These are phyloP conservation scores for Saturnispora sekii DNA, from an alignment of 805 yeast species.

Conservation along the genomic window DNA sequence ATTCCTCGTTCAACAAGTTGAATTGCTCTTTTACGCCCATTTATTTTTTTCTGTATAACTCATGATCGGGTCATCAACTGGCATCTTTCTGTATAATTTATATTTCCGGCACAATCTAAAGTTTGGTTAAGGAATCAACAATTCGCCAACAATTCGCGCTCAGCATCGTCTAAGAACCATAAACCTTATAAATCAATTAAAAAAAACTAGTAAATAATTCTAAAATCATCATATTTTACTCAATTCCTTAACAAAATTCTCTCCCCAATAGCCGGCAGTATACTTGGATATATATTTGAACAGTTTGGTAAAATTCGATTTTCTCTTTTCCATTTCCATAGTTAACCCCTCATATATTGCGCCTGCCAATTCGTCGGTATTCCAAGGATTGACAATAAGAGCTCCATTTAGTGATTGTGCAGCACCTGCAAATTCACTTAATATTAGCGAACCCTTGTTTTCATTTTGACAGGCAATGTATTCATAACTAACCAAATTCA, in stretches of 20 bases:
- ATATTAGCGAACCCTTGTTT: slow-evolving; percentile 74
- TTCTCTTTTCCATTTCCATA: slow-evolving; percentile 70
- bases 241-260: slow-evolving; percentile 84
- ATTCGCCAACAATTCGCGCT: neutral
- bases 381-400: slow-evolving; percentile 94
- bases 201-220: too few species aligned
- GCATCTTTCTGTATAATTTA: slow-evolving; percentile 14
- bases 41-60: slow-evolving; percentile 6
- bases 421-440: slow-evolving; percentile 98
- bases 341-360: slow-evolving; percentile 84
- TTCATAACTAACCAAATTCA: slow-evolving; percentile 94
- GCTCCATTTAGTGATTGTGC: slow-evolving; percentile 96
- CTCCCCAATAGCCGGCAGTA: slow-evolving; percentile 97
- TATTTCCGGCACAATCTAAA: neutral
- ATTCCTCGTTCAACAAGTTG: slow-evolving; percentile 9
- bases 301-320: slow-evolving; percentile 70
- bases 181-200: too few species aligned
- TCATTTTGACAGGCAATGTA: slow-evolving; percentile 88
- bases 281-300: slow-evolving; percentile 85
- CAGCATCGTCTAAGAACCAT: neutral
- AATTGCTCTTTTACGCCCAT: slow-evolving; percentile 1
- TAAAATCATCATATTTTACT: slow-evolving; percentile 11
- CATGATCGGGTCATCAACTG: slow-evolving; percentile 18
- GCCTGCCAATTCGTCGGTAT: slow-evolving; percentile 83
- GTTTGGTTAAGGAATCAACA: neutral